Evolutionary conservation across 768 basidiomycete species (phyloP).

Genomic region (Pluteus cervinus): DNA sequence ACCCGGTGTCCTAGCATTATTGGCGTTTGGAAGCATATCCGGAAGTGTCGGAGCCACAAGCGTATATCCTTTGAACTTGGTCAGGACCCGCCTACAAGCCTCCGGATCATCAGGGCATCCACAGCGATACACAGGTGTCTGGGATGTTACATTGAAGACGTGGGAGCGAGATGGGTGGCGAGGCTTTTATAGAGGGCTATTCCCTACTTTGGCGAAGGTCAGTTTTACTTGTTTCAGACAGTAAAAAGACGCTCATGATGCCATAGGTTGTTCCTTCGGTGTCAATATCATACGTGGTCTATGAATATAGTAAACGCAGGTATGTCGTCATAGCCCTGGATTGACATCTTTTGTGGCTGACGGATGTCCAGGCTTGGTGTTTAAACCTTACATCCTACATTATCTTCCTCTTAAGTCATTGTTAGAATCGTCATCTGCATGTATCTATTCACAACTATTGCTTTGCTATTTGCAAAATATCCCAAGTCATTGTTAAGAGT

Average conservation of each 20-base stretch:
- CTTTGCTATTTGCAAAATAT: conserved; percentile 2
- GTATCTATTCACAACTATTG: conserved; percentile 6
- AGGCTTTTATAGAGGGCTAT: conserved; percentile 89
- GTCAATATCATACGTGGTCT: conserved; percentile 94
- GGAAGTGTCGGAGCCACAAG: conserved; percentile 91
- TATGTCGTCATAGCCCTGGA: conserved; percentile 23
- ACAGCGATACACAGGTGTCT: conserved; percentile 80
- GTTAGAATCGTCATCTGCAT: conserved; percentile 5
- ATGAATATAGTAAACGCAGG: conserved; percentile 82
- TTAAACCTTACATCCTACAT: conserved; percentile 24
- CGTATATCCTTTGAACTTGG: conserved; percentile 88
- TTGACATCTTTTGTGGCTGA: conserved; percentile 8
- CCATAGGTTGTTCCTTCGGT: conserved; percentile 93
- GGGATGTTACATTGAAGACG: conserved; percentile 79
- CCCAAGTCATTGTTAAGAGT: conserved; percentile 2
- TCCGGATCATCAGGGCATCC: conserved; percentile 96
- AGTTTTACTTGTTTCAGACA: conserved; percentile 6
- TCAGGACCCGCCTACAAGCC: conserved; percentile 92
- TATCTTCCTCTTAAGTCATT: conserved; percentile 10
- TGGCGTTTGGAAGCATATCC: conserved; percentile 89
- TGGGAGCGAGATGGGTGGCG: conserved; percentile 85
- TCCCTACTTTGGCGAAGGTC: conserved; percentile 91
- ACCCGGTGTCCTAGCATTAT: conserved; percentile 79
- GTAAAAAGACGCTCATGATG: no score
- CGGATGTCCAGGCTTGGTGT: conserved; percentile 49